These are phyloP conservation scores for Chaetoscypha palmicola DNA, from an alignment of 2,329 filamentous ascomycete species.

Conservation along the genomic window DNA sequence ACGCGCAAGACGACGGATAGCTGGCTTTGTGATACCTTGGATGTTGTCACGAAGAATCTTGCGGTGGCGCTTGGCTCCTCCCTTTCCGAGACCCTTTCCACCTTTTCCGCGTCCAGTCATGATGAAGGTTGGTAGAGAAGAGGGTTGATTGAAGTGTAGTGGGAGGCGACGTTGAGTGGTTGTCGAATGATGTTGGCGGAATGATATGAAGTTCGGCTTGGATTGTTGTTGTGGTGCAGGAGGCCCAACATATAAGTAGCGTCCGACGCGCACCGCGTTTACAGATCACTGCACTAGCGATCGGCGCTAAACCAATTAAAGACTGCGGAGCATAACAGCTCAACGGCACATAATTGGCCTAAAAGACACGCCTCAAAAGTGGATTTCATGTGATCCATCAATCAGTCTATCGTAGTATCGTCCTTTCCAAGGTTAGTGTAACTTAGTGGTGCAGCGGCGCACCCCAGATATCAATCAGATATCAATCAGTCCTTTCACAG, in stretches of 20 bases:
- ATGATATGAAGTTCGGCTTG: slow-evolving; percentile 12
- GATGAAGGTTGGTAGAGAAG: slow-evolving; percentile 35
- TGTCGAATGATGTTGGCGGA: slow-evolving; percentile 9
- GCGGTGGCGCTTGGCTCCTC: slow-evolving; percentile 95
- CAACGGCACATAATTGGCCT: slow-evolving; percentile 11
- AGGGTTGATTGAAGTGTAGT: slow-evolving; percentile 13
- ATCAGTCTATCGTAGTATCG: too few species aligned
- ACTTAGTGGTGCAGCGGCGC: background rate
- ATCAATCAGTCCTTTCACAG: too few species aligned
- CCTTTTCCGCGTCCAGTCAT: slow-evolving; percentile 56
- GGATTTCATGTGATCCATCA: too few species aligned
- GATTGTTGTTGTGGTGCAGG: slow-evolving; percentile 14
- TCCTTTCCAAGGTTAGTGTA: background rate
- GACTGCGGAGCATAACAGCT: slow-evolving; percentile 13
- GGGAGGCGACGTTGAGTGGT: slow-evolving; percentile 10
- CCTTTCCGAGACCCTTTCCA: slow-evolving; percentile 97
- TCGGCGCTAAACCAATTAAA: slow-evolving; percentile 17
- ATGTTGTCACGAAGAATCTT: slow-evolving; percentile 99
- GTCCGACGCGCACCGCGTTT: slow-evolving; percentile 21
- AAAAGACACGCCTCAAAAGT: too few species aligned
- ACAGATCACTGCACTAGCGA: slow-evolving; percentile 20
- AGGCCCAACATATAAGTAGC: slow-evolving; percentile 20
- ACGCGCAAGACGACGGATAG: slow-evolving; percentile 95
- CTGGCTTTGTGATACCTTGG: slow-evolving; percentile 97
- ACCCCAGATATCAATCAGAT: background rate